Base-by-base conservation (phyloP, 1,284 basidiomycete species). In the Microbotryum scabiosae region DNA sequence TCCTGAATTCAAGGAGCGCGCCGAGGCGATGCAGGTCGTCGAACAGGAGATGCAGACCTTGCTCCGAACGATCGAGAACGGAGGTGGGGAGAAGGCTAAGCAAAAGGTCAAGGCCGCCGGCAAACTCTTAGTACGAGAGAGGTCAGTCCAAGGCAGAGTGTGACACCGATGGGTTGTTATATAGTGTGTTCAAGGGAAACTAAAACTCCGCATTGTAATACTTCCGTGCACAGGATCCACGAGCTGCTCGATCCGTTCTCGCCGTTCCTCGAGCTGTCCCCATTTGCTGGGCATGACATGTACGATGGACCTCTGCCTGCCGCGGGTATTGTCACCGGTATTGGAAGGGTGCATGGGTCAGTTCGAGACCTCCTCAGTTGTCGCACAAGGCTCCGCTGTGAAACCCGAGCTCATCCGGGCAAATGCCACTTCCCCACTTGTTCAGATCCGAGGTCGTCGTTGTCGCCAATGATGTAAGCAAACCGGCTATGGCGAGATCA, bases 391-490 rank as follows among this genome's bases (percentile, higher is more conserved):
- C 36, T 41, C 36, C 36, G 36, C 36, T 41, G 12, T 16, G 10
- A 41, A 3, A 41, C 30, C 47, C 57, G n/a, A 44, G 20, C 23
- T 45, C 36, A 41, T 41, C 36, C 36, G 36, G 14, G 36, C 14
- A 12, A 41, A 41, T 41, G 18, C 26, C 47, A 30, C 36, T 14
- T 46, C 30, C 21, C 36, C 28, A 12, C 21, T n/a, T 44, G n/a
- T 25, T 28, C 59, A 69, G 74, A 8, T 79, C 83, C 60, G 88
- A 92, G 73, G 93, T 90, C 73, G 85, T 96, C 73, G 77, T 97
- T 10, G 85, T 96, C 14, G 87, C 90, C 46, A 97, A 97, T 75
- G 92, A 97, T 73, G 87, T 91, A 30, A 91, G 90, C 30, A 90
- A 90, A 3, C 88, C 87, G 1, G 36, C 2, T 4, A 18, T 41